Conservation (phyloP, 2,329 filamentous ascomycete species). For the Colletotrichum tofieldiae region DNA sequence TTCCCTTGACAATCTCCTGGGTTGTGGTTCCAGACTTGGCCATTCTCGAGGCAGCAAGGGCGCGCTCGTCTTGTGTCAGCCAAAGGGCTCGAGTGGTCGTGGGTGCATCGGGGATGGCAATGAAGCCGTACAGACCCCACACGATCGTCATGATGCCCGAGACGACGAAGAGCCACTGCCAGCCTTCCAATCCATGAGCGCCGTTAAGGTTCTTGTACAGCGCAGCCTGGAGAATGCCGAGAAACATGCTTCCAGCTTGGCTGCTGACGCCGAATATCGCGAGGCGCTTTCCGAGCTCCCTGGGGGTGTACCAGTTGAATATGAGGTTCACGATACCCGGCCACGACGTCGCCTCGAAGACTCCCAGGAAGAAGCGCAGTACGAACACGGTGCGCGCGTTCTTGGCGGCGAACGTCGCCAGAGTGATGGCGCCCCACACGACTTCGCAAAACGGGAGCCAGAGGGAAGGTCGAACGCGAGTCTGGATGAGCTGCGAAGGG, state of each 20-base stretch:
- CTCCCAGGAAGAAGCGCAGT: constrained; percentile 60
- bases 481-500: constrained; percentile 52
- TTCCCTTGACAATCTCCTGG: constrained; percentile 46
- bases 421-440: constrained; percentile 35
- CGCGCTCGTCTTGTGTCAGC: constrained; percentile 54
- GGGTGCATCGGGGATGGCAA: constrained; percentile 53
- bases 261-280: constrained; percentile 65
- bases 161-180: constrained; percentile 72
- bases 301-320: constrained; percentile 60
- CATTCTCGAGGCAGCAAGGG: constrained; percentile 45
- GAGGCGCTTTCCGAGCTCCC: constrained; percentile 66
- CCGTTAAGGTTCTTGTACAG: constrained; percentile 68
- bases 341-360: constrained; percentile 57
- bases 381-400: constrained; percentile 53
- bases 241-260: constrained; percentile 68
- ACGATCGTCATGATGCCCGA: constrained; percentile 71
- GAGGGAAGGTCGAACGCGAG: constrained; percentile 59
- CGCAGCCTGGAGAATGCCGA: constrained; percentile 70
- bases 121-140: constrained; percentile 67
- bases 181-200: constrained; percentile 63
- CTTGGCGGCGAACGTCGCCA: constrained; percentile 3
- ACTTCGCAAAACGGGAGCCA: constrained; percentile 59
- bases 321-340: constrained; percentile 61
- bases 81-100: constrained; percentile 49
- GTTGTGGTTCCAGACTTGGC: constrained; percentile 45